Base-by-base conservation (phyloP, 1,139 yeast genomes). In the Geotrichum bryndzae region DNA sequence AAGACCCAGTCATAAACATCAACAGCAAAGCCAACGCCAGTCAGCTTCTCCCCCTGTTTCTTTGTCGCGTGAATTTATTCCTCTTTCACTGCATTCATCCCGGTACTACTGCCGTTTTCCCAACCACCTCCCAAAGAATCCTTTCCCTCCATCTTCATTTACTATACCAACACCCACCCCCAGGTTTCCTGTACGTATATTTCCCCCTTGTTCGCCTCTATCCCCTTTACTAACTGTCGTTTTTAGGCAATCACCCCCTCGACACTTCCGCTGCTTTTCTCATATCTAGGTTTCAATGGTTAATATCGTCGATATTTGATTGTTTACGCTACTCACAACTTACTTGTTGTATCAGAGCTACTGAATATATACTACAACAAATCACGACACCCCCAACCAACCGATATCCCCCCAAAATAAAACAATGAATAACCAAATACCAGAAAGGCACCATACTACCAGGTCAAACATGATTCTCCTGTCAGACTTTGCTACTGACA, bases 401-500 rank as follows among this genome's bases (percentile, higher is more conserved):
- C 35, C 35, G 10, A 31, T 10, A 6, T 31, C 35, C 35, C 35
- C 35, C 10, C 35, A 33, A 33, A 33, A 33, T 8, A 41, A n/a
- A 23, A 54, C 15, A 33, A 56, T 56, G 54, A 54, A 56, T 25
- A 25, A 38, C 31, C 45, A 31, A n/a, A 48, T 48, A 33, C 54
- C 50, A 10, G 33, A 51, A 7, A 29, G 58, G 15, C 51, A 33
- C 45, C 11, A 35, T 10, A 35, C 45, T 10, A 35, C 38, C 6
- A 46, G 58, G 50, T 25, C 58, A 8, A 48, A 31, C n/a, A 13
- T 51, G 25, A 46, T 35, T 38, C 54, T 56, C 2, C 58, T 54
- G 3, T 51, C 58, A 27, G 54, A 56, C 29, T 56, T 56, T 51
- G 18, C 58, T 1, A 33, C 58, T 15, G 58, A 56, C n/a, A 27